These are phyloP conservation scores for Zea mays DNA, from an alignment of 176 grass and related monocot species.

Conservation along the genomic window Zm-B73-REFERENCE-NAM-5.0 NC_050102.1:125149501-125150000, in stretches of 20 bases:
- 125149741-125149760: not conserved
- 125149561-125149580: too few relatives aligned
- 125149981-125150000: not conserved
- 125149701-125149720: not conserved
- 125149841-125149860: not conserved
- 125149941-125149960: not conserved
- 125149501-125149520: too few relatives aligned
- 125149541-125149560: too few relatives aligned
- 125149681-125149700: not conserved
- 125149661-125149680: not conserved
- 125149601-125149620: not conserved
- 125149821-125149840: conserved; percentile 10
- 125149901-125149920: not conserved
- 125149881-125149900: not conserved
- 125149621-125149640: not conserved
- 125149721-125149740: not conserved
- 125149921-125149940: not conserved
- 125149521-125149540: too few relatives aligned
- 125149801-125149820: not conserved
- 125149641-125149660: not conserved
- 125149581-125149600: not conserved
- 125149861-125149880: not conserved
- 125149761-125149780: not conserved
- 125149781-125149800: not conserved
- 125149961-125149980: not conserved